Conservation (phyloP, 2,329 filamentous ascomycete genomes). For the Huntiella savannae region DNA sequence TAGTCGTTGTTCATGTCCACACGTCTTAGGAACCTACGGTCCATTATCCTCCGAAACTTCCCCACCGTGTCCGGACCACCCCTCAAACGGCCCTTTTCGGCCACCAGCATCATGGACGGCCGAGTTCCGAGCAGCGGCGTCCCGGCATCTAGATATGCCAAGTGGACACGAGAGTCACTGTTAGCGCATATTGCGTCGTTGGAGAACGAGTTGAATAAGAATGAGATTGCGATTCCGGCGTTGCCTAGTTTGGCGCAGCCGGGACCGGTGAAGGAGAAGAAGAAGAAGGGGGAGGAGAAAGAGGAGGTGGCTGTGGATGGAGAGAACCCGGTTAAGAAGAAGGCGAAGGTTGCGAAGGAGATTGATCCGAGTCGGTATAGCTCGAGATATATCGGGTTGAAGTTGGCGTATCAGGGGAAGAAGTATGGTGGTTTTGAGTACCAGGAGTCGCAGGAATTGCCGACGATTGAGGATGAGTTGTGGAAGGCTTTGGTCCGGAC, state of each 20-base stretch:
- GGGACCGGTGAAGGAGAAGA: slow-evolving; percentile 1
- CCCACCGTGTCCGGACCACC: not conserved
- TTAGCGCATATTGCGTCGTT: slow-evolving; percentile 48
- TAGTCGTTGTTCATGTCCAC: no score
- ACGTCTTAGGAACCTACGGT: no score
- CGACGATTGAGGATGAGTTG: slow-evolving; percentile 80
- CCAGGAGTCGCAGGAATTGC: slow-evolving; percentile 48
- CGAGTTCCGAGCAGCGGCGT: slow-evolving; percentile 11
- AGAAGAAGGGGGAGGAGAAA: slow-evolving; percentile 8
- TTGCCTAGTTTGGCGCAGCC: slow-evolving; percentile 9
- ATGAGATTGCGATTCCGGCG: slow-evolving; percentile 8
- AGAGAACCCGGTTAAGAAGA: slow-evolving; percentile 15
- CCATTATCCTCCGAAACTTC: no score
- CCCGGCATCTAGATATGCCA: slow-evolving; percentile 31
- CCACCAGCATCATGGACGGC: slow-evolving; percentile 4
- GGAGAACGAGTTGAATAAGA: slow-evolving; percentile 42
- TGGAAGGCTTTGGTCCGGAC: slow-evolving; percentile 80
- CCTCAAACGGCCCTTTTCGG: slow-evolving; percentile 5
- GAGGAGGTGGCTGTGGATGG: slow-evolving; percentile 1
- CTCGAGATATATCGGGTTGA: slow-evolving; percentile 72
- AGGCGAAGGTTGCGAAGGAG: slow-evolving; percentile 22
- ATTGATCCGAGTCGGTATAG: slow-evolving; percentile 68
- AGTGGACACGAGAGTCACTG: slow-evolving; percentile 50
- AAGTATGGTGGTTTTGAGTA: slow-evolving; percentile 89
- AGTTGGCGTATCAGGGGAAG: slow-evolving; percentile 83